Base-by-base conservation (phyloP, 768 basidiomycete species). In the Boletus edulis region DNA sequence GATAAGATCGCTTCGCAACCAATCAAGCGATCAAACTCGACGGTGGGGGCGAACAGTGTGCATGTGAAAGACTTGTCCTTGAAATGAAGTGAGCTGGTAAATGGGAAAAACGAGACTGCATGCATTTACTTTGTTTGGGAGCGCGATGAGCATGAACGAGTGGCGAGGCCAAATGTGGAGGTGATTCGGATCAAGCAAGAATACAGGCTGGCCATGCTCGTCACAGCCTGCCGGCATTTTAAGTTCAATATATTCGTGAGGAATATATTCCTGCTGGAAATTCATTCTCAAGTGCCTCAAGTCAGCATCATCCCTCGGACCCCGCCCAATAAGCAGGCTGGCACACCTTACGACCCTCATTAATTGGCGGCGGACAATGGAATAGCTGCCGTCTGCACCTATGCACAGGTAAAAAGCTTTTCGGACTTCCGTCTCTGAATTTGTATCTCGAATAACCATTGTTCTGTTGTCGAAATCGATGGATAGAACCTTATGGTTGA, bases 161-260 rank as follows among this genome's bases (percentile, higher is more conserved):
- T 94, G 91, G 68, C 96, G 89, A 61, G 96, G 97, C 96, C 96
- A 99, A 66, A 99, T 98, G 76, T 99, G 96, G 62, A 99, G 86
- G 73, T 98, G 91, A 72, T 90, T 89, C 65, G 91, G 90, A 79
- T 95, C 93, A 72, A 99, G 86, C 55, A 85, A 77, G 77, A 89
- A 98, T 27, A 76, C 77, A 59, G 85, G 75, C 57, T 80, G 78
- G 69, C 82, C 90, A 70, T 77, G 74, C 64, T 68, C 66, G 71
- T 81, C 80, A 68, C 74, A 72, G 54, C 86, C 86, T 70, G 95
- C 82, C 66, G 94, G 93, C 84, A 99, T 93, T 77, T 88, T 91
- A 56, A 98, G 81, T 78, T 99, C 96, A 66, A 98, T 79, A 74
- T 98, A 99, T 70, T 95, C 94, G 67, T 98, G 92, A 53, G 84